phyloP scores from a whole-genome alignment of 305 asterid genomes.

The Andrographis paniculata region DNA sequence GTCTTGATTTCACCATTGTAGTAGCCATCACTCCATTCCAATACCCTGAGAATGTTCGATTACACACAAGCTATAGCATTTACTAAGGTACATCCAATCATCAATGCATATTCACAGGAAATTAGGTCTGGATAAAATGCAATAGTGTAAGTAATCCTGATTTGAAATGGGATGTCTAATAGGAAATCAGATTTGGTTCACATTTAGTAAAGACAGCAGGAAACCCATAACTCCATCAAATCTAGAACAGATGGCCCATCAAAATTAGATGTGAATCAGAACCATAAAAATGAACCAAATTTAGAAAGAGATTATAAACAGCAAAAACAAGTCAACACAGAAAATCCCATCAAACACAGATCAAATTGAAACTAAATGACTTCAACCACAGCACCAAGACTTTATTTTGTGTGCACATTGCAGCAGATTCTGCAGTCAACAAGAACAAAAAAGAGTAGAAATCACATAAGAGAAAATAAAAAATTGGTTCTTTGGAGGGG shows the following conservation, averaged over 20 bases:
- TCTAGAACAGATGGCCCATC: slow-evolving; percentile 23
- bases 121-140: too few relatives aligned
- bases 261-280: slow-evolving; percentile 19
- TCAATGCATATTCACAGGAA: background rate
- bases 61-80: too few relatives aligned
- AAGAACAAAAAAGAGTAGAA: background rate
- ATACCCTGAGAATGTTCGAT: slow-evolving; percentile 30
- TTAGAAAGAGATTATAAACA: background rate
- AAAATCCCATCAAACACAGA: slow-evolving; percentile 8
- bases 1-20: slow-evolving; percentile 88
- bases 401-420: background rate
- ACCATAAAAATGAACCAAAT: slow-evolving; percentile 7
- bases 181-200: too few relatives aligned
- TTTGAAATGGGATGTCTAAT: too few relatives aligned
- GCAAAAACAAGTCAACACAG: slow-evolving; percentile 4
- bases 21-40: slow-evolving; percentile 84
- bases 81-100: too few relatives aligned
- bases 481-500: background rate
- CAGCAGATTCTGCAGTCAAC: slow-evolving; percentile 6
- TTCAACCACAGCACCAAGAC: background rate
- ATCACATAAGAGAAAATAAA: background rate
- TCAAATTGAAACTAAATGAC: background rate
- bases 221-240: too few relatives aligned
- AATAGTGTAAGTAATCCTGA: too few relatives aligned
- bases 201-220: too few relatives aligned